Evolutionary conservation across 306 rosid genomes (phyloP), one percentile per base, ranked within the genome.

Genomic region (Cercis canadensis): DNA sequence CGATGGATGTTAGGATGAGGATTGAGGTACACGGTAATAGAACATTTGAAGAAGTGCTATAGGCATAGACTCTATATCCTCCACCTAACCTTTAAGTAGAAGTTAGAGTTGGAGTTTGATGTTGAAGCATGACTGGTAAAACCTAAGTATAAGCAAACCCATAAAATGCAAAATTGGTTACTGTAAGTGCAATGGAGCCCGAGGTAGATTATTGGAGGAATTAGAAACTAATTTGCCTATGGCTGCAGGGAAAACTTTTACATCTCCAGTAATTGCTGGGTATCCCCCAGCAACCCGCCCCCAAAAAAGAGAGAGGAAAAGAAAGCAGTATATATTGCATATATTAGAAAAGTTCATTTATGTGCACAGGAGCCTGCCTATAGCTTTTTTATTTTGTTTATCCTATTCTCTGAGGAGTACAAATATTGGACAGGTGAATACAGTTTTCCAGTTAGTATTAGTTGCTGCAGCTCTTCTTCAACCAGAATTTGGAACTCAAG

Each of bases 381-480:
- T 57, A 52, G 49, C 19, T 67, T 58, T 72, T 58, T 72, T 7
- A 52, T 64, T 51, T 17, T 15, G 13, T 54, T 11, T 64, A 34
- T 40, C 32, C 44, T 29, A 63, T 47, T 75, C 24, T 52, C 12
- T 62, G 73, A 83, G 56, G 44, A 59, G 51, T 57, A 17, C 65
- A 49, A 69, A 64, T 62, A 8, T 5, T 64, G 51, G 47, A 64
- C 89, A 94, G 98, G 87, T 90, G 57, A 94, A 94, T 81, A 90
- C 98, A n/a, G 97, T 90, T 44, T 82, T 90, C 81, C 98, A 94
- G 82, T 80, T 94, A 75, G 74, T 69, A 33, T 81, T 94, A 67
- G 97, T 94, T 12, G 92, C 87, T 39, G 92, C 84, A 17, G 98
- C 94, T 47, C 97, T 94, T 50, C 84, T 90, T 59, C 97, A 90